A percentile compares a stretch with the other conserved stretches of the same genome.
Evolutionary conservation across 495 filamentous ascomycete species (phyloP).

Genomic region (Platismatia glauca): DNA sequence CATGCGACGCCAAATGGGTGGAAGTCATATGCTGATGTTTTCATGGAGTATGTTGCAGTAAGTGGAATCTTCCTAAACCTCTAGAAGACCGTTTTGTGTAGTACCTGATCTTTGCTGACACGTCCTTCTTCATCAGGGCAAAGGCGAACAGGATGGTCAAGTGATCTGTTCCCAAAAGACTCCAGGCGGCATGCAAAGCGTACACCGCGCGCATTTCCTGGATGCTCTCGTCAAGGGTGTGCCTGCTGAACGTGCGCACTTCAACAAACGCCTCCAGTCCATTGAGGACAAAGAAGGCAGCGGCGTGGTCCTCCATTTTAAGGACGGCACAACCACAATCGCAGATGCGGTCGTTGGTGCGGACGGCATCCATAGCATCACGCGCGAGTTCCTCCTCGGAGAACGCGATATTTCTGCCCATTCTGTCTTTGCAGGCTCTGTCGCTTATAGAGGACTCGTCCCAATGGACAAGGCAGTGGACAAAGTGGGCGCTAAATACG

Average conservation of each 20-base stretch:
- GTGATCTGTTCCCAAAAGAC: neutral
- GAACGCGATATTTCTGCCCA: constrained; percentile 21
- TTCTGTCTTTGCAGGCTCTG: constrained; percentile 38
- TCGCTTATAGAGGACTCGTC: constrained; percentile 41
- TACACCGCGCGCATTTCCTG: constrained; percentile 44
- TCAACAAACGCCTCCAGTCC: constrained; percentile 37
- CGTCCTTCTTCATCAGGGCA: neutral
- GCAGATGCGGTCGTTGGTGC: constrained; percentile 35
- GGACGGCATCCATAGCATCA: constrained; percentile 38
- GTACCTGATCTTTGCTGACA: neutral
- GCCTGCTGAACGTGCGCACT: constrained; percentile 35
- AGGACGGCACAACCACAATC: constrained; percentile 17
- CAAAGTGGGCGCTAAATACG: constrained; percentile 38
- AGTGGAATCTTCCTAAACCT: neutral
- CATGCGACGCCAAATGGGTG: constrained; percentile 34
- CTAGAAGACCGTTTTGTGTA: neutral
- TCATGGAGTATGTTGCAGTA: constrained; percentile 4
- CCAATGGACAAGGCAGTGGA: constrained; percentile 43
- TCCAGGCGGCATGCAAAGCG: constrained; percentile 29
- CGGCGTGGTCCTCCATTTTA: constrained; percentile 30
- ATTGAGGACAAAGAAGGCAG: constrained; percentile 31
- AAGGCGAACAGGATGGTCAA: constrained; percentile 6
- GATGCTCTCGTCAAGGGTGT: constrained; percentile 40
- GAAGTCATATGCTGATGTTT: constrained; percentile 23
- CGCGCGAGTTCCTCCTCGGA: constrained; percentile 36